Base-by-base conservation (phyloP, 441 rosid species). In the Sinapis alba region DNA sequence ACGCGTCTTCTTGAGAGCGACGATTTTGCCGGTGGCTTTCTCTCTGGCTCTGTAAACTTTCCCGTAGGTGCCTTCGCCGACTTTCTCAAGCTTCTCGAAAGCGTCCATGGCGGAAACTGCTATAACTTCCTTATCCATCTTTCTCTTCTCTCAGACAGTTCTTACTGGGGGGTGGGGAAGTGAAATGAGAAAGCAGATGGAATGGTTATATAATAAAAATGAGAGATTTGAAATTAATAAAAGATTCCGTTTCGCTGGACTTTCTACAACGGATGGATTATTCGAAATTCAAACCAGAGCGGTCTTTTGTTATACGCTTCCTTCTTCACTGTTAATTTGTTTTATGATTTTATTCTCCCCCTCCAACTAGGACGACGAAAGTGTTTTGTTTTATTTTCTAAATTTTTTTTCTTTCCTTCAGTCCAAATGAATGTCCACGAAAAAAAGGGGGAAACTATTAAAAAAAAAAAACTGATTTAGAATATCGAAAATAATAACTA, bases 71-170 rank as follows among this genome's bases (percentile, higher is more conserved):
- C 98, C 98, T 73, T 94, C 97, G 20, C 97, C 97, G 0, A 94
- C 97, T 71, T 94, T 94, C 88, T 94, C 98, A 11, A 92, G 89
- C 83, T 94, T 94, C 86, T 94, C 97, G 83, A 90, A 94, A 5
- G 86, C 87, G 23, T 92, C 94, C 97, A 88, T 94, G 26, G 86
- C 95, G 21, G 93, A 90, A 23, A 74, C 68, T 1, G 80, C 71
- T 56, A 73, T 64, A 7, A 63, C 77, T 27, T 41, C 72, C 67
- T 78, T 83, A 80, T 87, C 90, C 88, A 87, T 85, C 30, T 58
- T 68, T 61, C 72, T 73, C 61, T 3, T 59, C 63, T 60, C 64
- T 84, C 32, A 63, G 21, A 34, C 45, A 56, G 24, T 36, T 50
- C 51, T 28, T 66, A 20, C 15, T 16, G 26, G 8, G 34, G 51